Evolutionary conservation across 495 filamentous ascomycete species (phyloP).

Genomic region (Lasiosphaeria hispida): DNA sequence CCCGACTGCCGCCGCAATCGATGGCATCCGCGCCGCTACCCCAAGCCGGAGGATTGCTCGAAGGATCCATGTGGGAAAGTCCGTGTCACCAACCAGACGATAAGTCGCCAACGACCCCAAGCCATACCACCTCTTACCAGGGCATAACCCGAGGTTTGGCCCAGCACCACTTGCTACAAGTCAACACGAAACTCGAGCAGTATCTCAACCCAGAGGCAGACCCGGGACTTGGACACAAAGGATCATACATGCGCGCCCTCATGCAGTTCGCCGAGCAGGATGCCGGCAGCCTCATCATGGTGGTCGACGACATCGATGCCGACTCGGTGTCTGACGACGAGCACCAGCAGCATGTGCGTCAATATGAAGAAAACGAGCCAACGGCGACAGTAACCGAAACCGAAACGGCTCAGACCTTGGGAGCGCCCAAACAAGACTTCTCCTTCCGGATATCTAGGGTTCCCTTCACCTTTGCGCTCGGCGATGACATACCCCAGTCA

Average conservation of each 20-base stretch:
- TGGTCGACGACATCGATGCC: slow-evolving; percentile 26
- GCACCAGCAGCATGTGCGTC: not conserved
- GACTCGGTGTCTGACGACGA: slow-evolving; percentile 16
- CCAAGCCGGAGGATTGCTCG: too few species aligned
- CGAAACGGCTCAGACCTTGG: not conserved
- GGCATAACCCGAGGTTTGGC: too few species aligned
- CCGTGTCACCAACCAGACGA: too few species aligned
- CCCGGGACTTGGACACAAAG: not conserved
- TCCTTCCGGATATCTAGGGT: slow-evolving; percentile 17
- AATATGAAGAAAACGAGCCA: not conserved
- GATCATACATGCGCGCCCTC: slow-evolving; percentile 20
- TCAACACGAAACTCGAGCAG: too few species aligned
- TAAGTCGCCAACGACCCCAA: too few species aligned
- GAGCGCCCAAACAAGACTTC: not conserved
- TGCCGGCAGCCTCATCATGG: not conserved
- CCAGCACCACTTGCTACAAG: too few species aligned
- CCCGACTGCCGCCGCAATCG: too few species aligned
- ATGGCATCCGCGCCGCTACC: too few species aligned
- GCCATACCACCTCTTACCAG: too few species aligned
- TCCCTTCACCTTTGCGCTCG: slow-evolving; percentile 3
- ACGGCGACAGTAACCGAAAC: not conserved
- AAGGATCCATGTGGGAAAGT: too few species aligned
- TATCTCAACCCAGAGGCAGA: too few species aligned
- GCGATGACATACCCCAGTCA: not conserved
- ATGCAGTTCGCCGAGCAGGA: slow-evolving; percentile 21